These are phyloP conservation scores for Orbilia brochopaga DNA, from an alignment of 2,329 filamentous ascomycete species.

Conservation along the genomic window DNA sequence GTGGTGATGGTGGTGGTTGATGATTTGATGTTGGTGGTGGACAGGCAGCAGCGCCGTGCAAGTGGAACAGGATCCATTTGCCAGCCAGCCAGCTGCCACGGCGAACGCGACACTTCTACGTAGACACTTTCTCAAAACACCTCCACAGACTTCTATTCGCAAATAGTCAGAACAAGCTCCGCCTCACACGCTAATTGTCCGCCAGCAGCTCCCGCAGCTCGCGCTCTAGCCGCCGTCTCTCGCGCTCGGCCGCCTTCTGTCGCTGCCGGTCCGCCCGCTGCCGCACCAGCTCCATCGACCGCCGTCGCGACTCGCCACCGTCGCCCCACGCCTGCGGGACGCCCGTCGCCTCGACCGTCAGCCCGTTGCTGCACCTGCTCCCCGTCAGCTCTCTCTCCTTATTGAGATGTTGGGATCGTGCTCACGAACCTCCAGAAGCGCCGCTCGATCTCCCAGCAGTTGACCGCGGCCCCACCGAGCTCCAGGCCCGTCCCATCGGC, in stretches of 20 bases:
- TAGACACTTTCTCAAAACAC: neutral
- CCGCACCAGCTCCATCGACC: constrained; percentile 49
- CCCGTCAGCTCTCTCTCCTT: neutral
- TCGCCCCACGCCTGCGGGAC: constrained; percentile 39
- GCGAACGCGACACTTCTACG: neutral
- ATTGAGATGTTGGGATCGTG: no score
- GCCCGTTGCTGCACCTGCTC: constrained; percentile 30
- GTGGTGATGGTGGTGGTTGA: neutral
- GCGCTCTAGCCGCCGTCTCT: constrained; percentile 30
- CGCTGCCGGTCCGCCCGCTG: constrained; percentile 27
- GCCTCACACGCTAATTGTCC: neutral
- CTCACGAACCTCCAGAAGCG: constrained; percentile 45
- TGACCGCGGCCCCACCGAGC: constrained; percentile 38
- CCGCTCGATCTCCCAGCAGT: constrained; percentile 49
- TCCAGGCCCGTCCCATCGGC: constrained; percentile 26
- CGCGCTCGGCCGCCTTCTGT: constrained; percentile 26
- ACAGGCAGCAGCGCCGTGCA: neutral
- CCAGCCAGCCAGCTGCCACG: no score
- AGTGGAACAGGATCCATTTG: neutral
- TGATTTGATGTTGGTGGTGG: no score
- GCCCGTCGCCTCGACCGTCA: constrained; percentile 41
- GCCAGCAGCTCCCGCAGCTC: constrained; percentile 20
- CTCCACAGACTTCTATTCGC: neutral
- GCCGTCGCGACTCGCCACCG: constrained; percentile 34
- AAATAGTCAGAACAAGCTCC: neutral